Evolutionary conservation across 2,329 filamentous ascomycete genomes (phyloP).

Genomic region (Chaetomiaceae sp.): DNA sequence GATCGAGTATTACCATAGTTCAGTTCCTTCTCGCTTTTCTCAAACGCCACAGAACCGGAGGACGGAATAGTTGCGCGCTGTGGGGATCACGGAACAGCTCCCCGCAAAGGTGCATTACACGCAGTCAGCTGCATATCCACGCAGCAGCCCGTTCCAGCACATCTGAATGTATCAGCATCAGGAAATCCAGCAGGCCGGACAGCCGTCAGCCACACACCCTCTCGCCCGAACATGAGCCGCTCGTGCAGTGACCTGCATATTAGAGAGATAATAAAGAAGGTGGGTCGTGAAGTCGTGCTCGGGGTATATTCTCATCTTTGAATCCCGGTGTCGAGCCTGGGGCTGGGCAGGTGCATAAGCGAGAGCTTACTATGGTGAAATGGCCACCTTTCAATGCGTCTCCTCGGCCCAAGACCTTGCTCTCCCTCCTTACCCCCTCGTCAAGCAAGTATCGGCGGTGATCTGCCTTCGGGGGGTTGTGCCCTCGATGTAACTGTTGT

Average conservation of each 20-base stretch:
- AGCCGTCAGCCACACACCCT: neutral
- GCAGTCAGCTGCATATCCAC: neutral
- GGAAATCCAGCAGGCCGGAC: neutral
- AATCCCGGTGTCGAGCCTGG: neutral
- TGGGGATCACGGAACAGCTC: conserved; percentile 1
- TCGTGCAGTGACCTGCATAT: neutral
- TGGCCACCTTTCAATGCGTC: too few relatives aligned
- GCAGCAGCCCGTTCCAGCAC: neutral
- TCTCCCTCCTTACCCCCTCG: too few relatives aligned
- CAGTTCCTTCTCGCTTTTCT: neutral
- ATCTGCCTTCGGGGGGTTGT: too few relatives aligned
- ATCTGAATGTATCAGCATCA: neutral
- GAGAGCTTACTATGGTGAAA: neutral
- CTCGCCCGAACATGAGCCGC: neutral
- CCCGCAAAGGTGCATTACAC: too few relatives aligned
- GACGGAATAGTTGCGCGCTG: conserved; percentile 3
- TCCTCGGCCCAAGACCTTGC: too few relatives aligned
- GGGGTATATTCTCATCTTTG: too few relatives aligned
- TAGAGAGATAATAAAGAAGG: neutral
- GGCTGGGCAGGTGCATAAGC: neutral
- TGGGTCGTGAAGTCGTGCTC: too few relatives aligned
- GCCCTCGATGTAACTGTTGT: too few relatives aligned
- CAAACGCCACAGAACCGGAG: neutral
- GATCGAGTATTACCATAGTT: too few relatives aligned
- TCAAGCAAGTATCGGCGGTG: too few relatives aligned